These are phyloP conservation scores for Russula brevipes DNA, from an alignment of 768 basidiomycete genomes.

Conservation along the genomic window DNA sequence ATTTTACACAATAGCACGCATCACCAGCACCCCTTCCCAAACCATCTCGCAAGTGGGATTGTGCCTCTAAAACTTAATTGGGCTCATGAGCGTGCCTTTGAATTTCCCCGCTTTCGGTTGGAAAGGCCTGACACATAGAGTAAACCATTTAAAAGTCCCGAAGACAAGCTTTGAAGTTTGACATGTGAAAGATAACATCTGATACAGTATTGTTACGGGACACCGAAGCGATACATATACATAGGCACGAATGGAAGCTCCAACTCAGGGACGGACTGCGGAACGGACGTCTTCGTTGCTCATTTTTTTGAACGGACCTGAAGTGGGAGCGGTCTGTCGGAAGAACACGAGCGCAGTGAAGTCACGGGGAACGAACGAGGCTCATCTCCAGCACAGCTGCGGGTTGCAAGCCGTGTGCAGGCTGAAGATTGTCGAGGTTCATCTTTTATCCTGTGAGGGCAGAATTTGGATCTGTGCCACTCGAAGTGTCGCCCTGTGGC, in stretches of 20 bases:
- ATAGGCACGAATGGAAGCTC: neutral
- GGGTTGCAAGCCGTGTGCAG: neutral
- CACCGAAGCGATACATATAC: neutral
- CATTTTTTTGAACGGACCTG: constrained; percentile 14
- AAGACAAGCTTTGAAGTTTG: neutral
- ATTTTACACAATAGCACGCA: no score
- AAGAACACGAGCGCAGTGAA: no score
- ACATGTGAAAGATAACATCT: neutral
- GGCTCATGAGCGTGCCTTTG: no score
- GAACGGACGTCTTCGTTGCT: neutral
- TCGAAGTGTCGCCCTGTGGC: neutral
- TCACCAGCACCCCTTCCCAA: no score
- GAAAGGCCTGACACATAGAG: no score
- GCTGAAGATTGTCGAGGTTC: constrained; percentile 2
- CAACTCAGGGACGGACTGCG: constrained; percentile 5
- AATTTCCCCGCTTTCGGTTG: no score
- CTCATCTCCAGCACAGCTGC: constrained; percentile 1
- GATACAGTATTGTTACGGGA: constrained; percentile 3
- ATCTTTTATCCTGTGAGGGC: neutral
- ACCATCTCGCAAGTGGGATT: no score
- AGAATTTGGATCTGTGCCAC: neutral
- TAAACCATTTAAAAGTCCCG: neutral
- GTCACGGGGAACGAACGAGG: neutral
- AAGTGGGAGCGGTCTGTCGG: constrained; percentile 15
- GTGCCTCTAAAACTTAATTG: no score